Evolutionary conservation across 129 eudicot genomes (phyloP).

Genomic region (Ambrosia artemisiifolia): DNA sequence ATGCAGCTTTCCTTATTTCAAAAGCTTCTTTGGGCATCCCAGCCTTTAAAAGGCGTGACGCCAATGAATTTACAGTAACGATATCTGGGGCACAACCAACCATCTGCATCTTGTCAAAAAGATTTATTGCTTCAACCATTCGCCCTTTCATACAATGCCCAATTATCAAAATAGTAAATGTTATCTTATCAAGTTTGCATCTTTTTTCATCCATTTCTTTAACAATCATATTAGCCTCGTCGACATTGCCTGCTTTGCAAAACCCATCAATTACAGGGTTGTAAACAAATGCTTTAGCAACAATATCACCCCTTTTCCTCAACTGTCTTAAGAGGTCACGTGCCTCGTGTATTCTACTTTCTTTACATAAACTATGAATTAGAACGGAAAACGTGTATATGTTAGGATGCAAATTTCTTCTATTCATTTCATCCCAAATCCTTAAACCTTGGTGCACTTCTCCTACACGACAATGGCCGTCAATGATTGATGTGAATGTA

Average conservation of each 20-base stretch:
- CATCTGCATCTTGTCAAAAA: constrained; percentile 60
- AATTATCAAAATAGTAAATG: constrained; percentile 84
- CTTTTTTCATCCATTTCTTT: constrained; percentile 76
- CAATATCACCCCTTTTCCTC: constrained; percentile 49
- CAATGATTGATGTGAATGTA: constrained; percentile 69
- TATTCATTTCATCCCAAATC: constrained; percentile 59
- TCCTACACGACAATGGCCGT: constrained; percentile 67
- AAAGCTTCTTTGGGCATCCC: constrained; percentile 86
- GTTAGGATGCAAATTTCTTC: constrained; percentile 56
- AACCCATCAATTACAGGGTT: constrained; percentile 94
- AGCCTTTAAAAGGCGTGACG: constrained; percentile 71
- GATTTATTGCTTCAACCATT: constrained; percentile 71
- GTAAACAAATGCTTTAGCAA: constrained; percentile 65
- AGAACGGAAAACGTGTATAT: constrained; percentile 61
- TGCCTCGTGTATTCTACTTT: constrained; percentile 68
- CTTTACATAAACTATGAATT: constrained; percentile 62
- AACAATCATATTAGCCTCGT: constrained; percentile 70
- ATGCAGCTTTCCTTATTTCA: constrained; percentile 49
- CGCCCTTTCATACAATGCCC: constrained; percentile 99
- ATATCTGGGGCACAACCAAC: constrained; percentile 73
- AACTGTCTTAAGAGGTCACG: constrained; percentile 57
- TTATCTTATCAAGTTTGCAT: constrained; percentile 69
- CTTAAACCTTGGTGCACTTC: constrained; percentile 52
- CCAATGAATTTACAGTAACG: constrained; percentile 55
- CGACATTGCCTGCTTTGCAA: constrained; percentile 83